Base-by-base conservation (phyloP, 2,329 filamentous ascomycete genomes). In the Chaetomiaceae sp. region DNA sequence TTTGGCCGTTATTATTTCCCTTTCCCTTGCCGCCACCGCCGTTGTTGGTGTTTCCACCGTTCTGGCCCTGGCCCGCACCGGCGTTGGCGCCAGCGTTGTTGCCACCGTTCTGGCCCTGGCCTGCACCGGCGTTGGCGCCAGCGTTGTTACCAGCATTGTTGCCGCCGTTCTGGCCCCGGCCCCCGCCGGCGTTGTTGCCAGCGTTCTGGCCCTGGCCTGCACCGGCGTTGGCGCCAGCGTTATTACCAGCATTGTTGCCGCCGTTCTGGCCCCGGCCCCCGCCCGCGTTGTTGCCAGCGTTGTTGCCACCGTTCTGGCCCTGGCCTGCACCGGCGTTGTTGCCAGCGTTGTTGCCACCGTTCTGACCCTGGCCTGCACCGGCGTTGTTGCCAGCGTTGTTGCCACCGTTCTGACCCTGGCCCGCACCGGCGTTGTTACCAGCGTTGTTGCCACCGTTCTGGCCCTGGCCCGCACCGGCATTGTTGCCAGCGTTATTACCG, bases 401-500 rank as follows among this genome's bases (percentile, higher is more conserved):
- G 20, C 46, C 52, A 8, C 44, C 50, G 30, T 36, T 18, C 11
- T 32, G 20, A 16, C 38, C 46, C 7, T 34, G 16, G 34, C 51
- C 20, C 16, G 25, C 25, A n/a, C 34, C 37, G 6, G 23, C 25
- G 23, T 27, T 27, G 14, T 46, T 49, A 10, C 33, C 41, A 36
- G 16, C 42, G 48, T 34, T 48, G 30, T 50, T 40, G 14, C 23
- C 34, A n/a, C 32, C 46, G 27, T 18, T 49, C 47, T 55, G 46
- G 23, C 49, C 48, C 48, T 55, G 46, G 23, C 48, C 29, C 4
- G 21, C 21, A 14, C 33, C 27, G 33, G 21, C 30, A 9, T 45
- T 23, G 25, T 48, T 38, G 16, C 20, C 27, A 11, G 29, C 48
- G 27, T 63, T 59, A 41, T 55, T 60, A 42, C 57, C 51, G 32